These are phyloP conservation scores for Diaporthe vexans DNA, from an alignment of 2,329 filamentous ascomycete species.

Conservation along the genomic window DNA sequence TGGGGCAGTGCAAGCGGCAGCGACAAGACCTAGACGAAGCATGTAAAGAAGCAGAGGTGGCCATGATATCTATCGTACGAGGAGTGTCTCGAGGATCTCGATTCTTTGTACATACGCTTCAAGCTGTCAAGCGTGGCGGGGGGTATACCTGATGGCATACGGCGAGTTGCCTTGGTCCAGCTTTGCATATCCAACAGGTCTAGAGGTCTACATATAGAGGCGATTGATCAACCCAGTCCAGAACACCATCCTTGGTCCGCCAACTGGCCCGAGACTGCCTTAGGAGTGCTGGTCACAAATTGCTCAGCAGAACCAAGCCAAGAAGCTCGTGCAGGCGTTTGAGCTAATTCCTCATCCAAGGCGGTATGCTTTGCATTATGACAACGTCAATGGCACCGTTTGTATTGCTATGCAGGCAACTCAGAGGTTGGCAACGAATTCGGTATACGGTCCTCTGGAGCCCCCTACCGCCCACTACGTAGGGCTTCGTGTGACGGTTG, in stretches of 20 bases:
- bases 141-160: conserved; percentile 18
- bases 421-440: too few species aligned
- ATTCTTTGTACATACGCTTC: conserved; percentile 31
- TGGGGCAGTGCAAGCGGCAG: background rate
- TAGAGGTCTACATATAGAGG: conserved; percentile 25
- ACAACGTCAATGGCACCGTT: background rate
- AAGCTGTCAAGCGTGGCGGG: conserved; percentile 7
- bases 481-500: background rate
- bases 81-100: conserved; percentile 8
- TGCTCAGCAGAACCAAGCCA: background rate
- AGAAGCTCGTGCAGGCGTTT: background rate
- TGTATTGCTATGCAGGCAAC: background rate
- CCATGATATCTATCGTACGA: conserved; percentile 8
- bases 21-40: conserved; percentile 4
- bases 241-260: background rate
- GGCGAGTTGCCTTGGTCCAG: conserved; percentile 18
- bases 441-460: background rate
- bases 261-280: background rate
- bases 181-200: conserved; percentile 23
- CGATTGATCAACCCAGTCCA: conserved; percentile 13
- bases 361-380: too few species aligned
- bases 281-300: background rate
- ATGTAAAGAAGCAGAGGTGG: conserved; percentile 19
- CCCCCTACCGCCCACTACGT: background rate
- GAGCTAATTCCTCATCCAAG: background rate